phyloP scores from a whole-genome alignment of 345 rosid species.

The Eucalyptus melliodora region DNA sequence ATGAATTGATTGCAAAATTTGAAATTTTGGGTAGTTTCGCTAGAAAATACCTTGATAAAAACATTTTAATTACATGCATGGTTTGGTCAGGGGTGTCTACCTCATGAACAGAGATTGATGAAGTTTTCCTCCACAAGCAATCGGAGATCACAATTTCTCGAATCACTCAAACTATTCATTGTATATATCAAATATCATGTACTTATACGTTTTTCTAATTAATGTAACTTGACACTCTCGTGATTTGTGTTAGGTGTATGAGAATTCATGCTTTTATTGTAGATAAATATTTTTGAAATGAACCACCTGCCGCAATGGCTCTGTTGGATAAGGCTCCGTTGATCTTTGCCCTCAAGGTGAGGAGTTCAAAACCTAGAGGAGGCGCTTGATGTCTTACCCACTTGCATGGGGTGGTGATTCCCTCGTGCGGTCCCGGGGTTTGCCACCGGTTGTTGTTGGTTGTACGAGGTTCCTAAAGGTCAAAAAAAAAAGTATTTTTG shows the following conservation, averaged over 20 bases:
- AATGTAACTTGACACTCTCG: neutral
- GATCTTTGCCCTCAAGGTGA: too few relatives aligned
- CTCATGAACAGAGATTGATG: neutral
- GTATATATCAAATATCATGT: neutral
- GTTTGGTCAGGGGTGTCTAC: neutral
- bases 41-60: neutral
- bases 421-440: too few relatives aligned
- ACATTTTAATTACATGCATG: neutral
- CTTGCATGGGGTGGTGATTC: too few relatives aligned
- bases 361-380: too few relatives aligned
- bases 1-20: neutral
- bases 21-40: neutral
- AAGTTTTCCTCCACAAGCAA: neutral
- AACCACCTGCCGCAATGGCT: too few relatives aligned
- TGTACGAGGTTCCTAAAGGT: too few relatives aligned
- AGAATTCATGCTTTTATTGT: neutral
- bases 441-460: accelerated
- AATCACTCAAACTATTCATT: neutral
- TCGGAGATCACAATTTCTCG: neutral
- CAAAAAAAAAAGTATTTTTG: too few relatives aligned
- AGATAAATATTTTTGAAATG: neutral
- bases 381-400: too few relatives aligned
- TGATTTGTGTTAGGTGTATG: neutral
- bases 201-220: neutral
- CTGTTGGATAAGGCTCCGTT: too few relatives aligned